Base-by-base conservation (phyloP, 2,329 filamentous ascomycete species). In the Nothopassalora personata region DNA sequence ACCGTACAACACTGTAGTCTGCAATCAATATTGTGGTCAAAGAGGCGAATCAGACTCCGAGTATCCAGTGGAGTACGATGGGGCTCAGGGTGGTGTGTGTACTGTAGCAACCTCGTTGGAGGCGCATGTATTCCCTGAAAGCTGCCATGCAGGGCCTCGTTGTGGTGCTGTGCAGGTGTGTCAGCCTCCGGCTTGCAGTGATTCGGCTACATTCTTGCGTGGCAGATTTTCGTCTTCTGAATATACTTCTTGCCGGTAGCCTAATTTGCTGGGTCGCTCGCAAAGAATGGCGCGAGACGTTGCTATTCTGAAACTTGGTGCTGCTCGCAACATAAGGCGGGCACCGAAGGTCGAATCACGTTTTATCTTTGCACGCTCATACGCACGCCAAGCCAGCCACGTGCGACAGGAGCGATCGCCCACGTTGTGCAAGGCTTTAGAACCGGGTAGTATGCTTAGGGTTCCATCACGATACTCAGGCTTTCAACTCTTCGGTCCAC, bases 391-490 rank as follows among this genome's bases (percentile, higher is more conserved):
- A 34, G 53, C 51, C 3, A 28, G 30, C 53, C 45, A 48, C 53
- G 53, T 55, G 53, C 53, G 39, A 27, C 18, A 54, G 11, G 19
- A 31, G 8, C 30, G 52, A 53, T 53, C 46, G 52, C 27, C 19
- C 52, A 54, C 36, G 52, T 54, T 46, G 9, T 54, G 27, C 52
- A 30, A 46, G 52, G 52, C 52, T 46, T 43, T 18, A 19, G 19
- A 46, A 43, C 52, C 34, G 52, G 52, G 52, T 31, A 31, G 11
- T 46, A 43, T 33, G 51, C 18, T 27, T n/a, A n/a, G n/a, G n/a
- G 31, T 34, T 39, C 50, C 51, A 23, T 3, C 15, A 15, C 1
- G 4, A n/a, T 18, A 54, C 8, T 11, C 27, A 51, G 27, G 7
- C n/a, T 51, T 28, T 10, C n/a, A 19, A 19, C 49, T 30, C 28